Conservation (phyloP, 2,329 filamentous ascomycete species). For the Paecilomyces variotii region DNA sequence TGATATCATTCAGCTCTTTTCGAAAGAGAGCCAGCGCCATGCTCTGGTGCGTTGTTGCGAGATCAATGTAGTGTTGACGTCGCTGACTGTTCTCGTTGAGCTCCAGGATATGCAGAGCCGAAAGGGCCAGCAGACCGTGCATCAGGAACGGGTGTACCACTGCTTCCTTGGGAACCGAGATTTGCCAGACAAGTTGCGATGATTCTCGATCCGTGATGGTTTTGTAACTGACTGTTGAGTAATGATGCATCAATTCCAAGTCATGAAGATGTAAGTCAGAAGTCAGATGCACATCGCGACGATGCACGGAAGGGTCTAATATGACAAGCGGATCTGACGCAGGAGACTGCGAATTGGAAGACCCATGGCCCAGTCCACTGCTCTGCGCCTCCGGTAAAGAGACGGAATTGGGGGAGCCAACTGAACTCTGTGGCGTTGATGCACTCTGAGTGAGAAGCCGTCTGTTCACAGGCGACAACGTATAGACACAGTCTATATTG, state of each 20-base stretch:
- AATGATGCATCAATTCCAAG: conserved; percentile 38
- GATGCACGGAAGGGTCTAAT: conserved; percentile 8
- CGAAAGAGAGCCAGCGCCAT: conserved; percentile 18
- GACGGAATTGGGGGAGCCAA: background rate
- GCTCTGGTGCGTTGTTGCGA: conserved; percentile 21
- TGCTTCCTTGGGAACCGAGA: conserved; percentile 14
- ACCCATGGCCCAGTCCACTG: background rate
- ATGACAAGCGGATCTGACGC: conserved; percentile 11
- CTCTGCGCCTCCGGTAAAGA: background rate
- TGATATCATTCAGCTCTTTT: conserved; percentile 16
- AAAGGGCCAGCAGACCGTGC: conserved; percentile 18
- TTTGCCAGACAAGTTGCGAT: conserved; percentile 15
- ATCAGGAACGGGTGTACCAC: conserved; percentile 17
- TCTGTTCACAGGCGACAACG: conserved; percentile 7
- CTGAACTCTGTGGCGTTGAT: background rate
- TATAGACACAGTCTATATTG: conserved; percentile 17
- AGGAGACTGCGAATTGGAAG: background rate
- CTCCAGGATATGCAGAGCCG: conserved; percentile 16
- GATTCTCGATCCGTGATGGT: conserved; percentile 14
- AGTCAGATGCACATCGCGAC: conserved; percentile 8
- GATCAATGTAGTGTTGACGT: conserved; percentile 15
- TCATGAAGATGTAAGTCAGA: conserved; percentile 26
- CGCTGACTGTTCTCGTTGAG: conserved; percentile 16
- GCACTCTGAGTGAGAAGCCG: conserved; percentile 5
- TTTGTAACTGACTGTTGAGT: conserved; percentile 26